Evolutionary conservation across 306 rosid genomes (phyloP).

Genomic region (Glycyrrhiza uralensis): DNA sequence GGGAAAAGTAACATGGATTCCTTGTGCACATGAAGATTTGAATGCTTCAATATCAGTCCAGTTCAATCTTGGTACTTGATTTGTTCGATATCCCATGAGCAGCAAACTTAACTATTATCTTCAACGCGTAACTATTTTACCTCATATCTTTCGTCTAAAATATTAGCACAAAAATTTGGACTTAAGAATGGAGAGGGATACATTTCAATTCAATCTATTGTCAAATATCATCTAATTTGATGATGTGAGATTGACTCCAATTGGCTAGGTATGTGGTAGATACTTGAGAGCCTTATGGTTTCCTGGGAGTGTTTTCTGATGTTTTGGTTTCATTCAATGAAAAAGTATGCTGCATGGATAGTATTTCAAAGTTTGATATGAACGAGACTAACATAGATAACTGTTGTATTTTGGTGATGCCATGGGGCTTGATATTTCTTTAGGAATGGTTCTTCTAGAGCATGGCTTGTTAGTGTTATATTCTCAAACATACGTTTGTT

Average conservation of each 20-base stretch:
- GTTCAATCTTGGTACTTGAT: background rate
- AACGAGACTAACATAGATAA: background rate
- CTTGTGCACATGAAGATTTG: background rate
- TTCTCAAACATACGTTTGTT: constrained; percentile 11
- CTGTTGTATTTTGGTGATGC: background rate
- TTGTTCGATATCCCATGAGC: background rate
- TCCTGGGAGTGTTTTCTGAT: background rate
- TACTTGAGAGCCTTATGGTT: background rate
- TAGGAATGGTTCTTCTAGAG: constrained; percentile 3
- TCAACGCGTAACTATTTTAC: background rate
- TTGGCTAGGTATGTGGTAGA: background rate
- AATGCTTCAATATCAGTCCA: background rate
- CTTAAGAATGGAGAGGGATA: background rate
- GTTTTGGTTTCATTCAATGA: background rate
- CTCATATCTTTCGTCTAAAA: background rate
- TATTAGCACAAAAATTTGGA: background rate
- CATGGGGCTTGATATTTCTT: background rate
- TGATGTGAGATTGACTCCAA: background rate
- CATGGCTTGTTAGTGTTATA: constrained; percentile 11
- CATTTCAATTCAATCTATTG: background rate
- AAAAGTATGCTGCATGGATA: background rate
- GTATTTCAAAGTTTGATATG: background rate
- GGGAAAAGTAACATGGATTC: background rate
- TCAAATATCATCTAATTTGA: background rate
- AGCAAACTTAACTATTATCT: background rate